A percentile compares a stretch with the other conserved stretches of the same genome.
Conservation (phyloP, 148 eudicot genomes). For the Vaccinium vitisidaea region DNA sequence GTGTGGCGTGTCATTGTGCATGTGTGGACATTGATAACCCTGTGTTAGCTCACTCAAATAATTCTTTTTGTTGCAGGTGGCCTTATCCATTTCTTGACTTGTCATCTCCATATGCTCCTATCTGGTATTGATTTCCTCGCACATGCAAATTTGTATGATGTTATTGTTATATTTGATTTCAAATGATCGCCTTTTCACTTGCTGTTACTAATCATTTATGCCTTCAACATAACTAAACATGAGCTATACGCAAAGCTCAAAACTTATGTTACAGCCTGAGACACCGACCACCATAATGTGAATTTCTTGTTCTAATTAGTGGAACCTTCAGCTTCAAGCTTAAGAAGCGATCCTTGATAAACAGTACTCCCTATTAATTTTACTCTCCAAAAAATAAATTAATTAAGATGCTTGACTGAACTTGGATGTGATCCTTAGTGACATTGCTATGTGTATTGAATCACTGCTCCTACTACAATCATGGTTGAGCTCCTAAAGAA, state of each 20-base stretch:
- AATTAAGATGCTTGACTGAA: not conserved
- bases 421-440: not conserved
- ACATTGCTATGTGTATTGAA: not conserved
- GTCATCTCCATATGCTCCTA: constrained; percentile 71
- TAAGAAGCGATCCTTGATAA: not conserved
- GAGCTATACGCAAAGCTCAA: not conserved
- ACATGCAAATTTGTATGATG: constrained; percentile 20
- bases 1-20: not conserved
- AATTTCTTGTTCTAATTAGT: not conserved
- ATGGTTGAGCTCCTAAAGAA: not conserved
- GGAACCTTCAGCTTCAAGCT: not conserved
- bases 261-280: not conserved
- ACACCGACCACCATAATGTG: not conserved
- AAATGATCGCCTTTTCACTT: not conserved
- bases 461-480: not conserved
- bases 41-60: not conserved
- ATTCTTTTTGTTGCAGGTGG: constrained; percentile 57
- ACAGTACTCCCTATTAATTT: not conserved
- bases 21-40: not conserved
- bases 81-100: constrained; percentile 86
- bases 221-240: not conserved
- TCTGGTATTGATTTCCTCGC: constrained; percentile 51
- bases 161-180: not conserved
- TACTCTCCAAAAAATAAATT: not conserved
- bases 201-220: not conserved